Percentiles rank a stretch among this genome's conserved stretches.
Evolutionary conservation across 192 early-diverging fungal species (phyloP).

Genomic region (Coemansia sp.): DNA sequence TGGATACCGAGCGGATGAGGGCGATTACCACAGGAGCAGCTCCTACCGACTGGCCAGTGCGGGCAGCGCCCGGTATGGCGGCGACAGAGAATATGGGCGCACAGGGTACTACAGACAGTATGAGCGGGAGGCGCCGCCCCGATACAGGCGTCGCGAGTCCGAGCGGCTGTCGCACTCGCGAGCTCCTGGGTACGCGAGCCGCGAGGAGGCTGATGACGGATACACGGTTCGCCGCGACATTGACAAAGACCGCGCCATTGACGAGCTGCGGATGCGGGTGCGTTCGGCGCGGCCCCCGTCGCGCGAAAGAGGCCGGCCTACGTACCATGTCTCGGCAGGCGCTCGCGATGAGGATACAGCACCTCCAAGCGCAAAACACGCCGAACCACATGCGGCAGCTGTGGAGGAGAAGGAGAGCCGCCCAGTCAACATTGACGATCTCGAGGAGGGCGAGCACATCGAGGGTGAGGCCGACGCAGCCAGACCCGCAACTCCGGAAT

Average conservation of each 20-base stretch:
- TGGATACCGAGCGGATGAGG: conserved; percentile 15
- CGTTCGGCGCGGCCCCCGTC: conserved; percentile 12
- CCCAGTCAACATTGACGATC: conserved; percentile 36
- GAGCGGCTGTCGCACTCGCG: conserved; percentile 31
- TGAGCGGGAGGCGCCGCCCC: conserved; percentile 29
- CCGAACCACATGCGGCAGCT: background rate
- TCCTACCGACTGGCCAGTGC: conserved; percentile 22
- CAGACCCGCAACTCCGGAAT: background rate
- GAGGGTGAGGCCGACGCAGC: conserved; percentile 30
- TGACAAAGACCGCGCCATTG: conserved; percentile 49
- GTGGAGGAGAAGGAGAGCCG: background rate
- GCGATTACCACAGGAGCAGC: conserved; percentile 19
- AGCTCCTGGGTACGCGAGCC: conserved; percentile 9
- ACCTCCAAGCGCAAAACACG: background rate
- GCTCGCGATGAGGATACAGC: background rate
- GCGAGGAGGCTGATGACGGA: conserved; percentile 24
- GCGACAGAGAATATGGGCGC: conserved; percentile 20
- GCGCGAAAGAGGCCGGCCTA: conserved; percentile 19
- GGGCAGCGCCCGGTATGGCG: conserved; percentile 21
- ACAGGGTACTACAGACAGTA: conserved; percentile 29
- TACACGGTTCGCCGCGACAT: conserved; percentile 26
- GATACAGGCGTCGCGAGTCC: conserved; percentile 40
- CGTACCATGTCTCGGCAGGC: background rate
- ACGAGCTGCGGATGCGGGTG: conserved; percentile 44
- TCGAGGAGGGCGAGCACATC: conserved; percentile 55